phyloP scores from a whole-genome alignment of 2,329 filamentous ascomycete genomes.

The Amauroascus verrucosus region DNA sequence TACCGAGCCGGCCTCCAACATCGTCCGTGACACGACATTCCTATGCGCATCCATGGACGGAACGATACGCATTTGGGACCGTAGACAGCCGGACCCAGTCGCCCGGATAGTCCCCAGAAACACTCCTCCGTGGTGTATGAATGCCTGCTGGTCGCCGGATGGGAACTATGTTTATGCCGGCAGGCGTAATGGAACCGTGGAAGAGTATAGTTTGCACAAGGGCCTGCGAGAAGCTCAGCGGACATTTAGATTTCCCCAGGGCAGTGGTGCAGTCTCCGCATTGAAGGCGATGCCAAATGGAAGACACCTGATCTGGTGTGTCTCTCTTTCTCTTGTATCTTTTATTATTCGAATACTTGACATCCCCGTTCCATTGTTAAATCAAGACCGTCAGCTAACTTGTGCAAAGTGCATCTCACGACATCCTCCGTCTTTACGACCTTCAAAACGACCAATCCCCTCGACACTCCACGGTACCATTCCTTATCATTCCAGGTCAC shows the following conservation, averaged over 20 bases:
- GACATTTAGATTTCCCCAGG: conserved; percentile 75
- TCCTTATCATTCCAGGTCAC: conserved; percentile 90
- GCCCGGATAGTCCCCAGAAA: conserved; percentile 66
- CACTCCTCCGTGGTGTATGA: conserved; percentile 94
- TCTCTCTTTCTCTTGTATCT: conserved; percentile 13
- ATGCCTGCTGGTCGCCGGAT: conserved; percentile 89
- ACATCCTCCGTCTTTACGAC: conserved; percentile 89
- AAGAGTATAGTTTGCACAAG: conserved; percentile 84
- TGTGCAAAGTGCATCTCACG: conserved; percentile 65
- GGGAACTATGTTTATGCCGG: conserved; percentile 94
- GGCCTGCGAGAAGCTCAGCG: conserved; percentile 64
- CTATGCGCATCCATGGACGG: conserved; percentile 57
- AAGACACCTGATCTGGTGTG: conserved; percentile 74
- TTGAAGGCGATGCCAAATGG: conserved; percentile 87
- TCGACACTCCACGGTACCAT: conserved; percentile 74
- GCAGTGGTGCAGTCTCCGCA: conserved; percentile 81
- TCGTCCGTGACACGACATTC: conserved; percentile 62
- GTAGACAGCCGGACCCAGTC: conserved; percentile 61
- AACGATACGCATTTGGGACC: conserved; percentile 41
- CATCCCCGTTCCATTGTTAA: no score
- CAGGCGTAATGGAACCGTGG: conserved; percentile 80
- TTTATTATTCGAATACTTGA: not conserved
- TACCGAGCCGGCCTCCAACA: conserved; percentile 35
- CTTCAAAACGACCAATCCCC: conserved; percentile 55
- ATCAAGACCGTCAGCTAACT: no score